Conservation (phyloP, 2,329 filamentous ascomycete species). For the Phyllosticta citriasiana region DNA sequence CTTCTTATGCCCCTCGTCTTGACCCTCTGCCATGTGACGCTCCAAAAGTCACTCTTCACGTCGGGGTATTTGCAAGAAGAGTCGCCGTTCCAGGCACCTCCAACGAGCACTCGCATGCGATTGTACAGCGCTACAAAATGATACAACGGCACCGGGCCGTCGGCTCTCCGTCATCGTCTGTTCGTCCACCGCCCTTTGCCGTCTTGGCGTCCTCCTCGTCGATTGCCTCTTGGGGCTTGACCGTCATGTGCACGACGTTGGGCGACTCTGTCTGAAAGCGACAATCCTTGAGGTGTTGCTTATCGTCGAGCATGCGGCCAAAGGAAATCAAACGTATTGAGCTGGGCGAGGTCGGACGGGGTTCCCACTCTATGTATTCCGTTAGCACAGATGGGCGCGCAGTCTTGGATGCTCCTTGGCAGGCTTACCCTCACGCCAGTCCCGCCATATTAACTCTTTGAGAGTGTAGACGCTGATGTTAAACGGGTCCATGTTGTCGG, state of each 20-base stretch:
- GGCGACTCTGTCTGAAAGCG: slow-evolving; percentile 63
- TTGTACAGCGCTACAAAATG: slow-evolving; percentile 42
- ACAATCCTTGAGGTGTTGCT: slow-evolving; percentile 71
- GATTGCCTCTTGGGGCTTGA: slow-evolving; percentile 73
- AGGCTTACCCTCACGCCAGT: slow-evolving; percentile 66
- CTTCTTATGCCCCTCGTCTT: background rate
- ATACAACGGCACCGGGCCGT: slow-evolving; percentile 55
- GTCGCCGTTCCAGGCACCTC: background rate
- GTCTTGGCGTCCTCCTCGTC: slow-evolving; percentile 67
- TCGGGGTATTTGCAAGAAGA: background rate
- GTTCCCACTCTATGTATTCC: slow-evolving; percentile 60
- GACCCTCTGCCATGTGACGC: background rate
- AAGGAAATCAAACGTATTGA: slow-evolving; percentile 88
- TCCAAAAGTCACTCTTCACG: background rate
- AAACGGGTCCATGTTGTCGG: slow-evolving; percentile 71
- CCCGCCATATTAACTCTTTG: slow-evolving; percentile 85
- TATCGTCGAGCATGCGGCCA: slow-evolving; percentile 83
- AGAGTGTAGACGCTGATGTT: slow-evolving; percentile 88
- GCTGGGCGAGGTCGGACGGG: slow-evolving; percentile 73
- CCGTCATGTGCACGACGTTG: slow-evolving; percentile 91
- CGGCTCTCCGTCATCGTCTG: slow-evolving; percentile 45
- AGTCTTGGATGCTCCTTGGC: background rate
- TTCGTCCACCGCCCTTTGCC: slow-evolving; percentile 45
- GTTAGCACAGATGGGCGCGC: background rate
- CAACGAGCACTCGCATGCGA: background rate